Evolutionary conservation across 75 land plant species (phyloP).

Genomic region (Isoetes taiwanensis): DNA sequence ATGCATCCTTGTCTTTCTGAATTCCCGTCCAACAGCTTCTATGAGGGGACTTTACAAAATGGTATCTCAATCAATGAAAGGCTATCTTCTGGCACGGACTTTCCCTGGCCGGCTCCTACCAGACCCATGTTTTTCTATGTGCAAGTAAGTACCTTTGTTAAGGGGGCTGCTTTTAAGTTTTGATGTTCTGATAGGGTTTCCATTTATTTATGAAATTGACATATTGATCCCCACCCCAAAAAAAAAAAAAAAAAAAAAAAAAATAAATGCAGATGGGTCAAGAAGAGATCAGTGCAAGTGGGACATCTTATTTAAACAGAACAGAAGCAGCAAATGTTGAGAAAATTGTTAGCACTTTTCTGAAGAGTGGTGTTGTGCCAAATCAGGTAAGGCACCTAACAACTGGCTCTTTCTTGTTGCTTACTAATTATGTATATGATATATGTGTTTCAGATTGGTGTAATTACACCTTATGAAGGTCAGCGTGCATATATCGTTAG

Average conservation of each 20-base stretch:
- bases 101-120: constrained; percentile 99
- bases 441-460: constrained; percentile 63
- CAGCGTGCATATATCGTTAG: constrained; percentile 98
- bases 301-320: constrained; percentile 91
- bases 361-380: constrained; percentile 93
- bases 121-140: constrained; percentile 99
- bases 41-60: constrained; percentile 97
- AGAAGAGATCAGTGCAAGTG: constrained; percentile 99
- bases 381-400: constrained; percentile 48
- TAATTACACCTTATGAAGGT: constrained; percentile 98
- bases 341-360: constrained; percentile 89
- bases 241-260: too few relatives aligned
- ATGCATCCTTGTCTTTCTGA: constrained; percentile 97
- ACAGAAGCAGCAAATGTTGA: constrained; percentile 99
- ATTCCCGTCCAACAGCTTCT: constrained; percentile 96
- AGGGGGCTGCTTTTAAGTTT: too few relatives aligned
- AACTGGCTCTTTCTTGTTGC: background rate
- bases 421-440: background rate
- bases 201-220: too few relatives aligned
- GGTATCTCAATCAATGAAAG: constrained; percentile 92
- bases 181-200: too few relatives aligned
- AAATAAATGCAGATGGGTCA: constrained; percentile 99
- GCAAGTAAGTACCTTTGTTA: constrained; percentile 72
- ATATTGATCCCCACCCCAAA: too few relatives aligned
- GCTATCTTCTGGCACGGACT: constrained; percentile 78